Base-by-base conservation (phyloP, 2,329 filamentous ascomycete species). In the Phialemoniopsis sp. region DNA sequence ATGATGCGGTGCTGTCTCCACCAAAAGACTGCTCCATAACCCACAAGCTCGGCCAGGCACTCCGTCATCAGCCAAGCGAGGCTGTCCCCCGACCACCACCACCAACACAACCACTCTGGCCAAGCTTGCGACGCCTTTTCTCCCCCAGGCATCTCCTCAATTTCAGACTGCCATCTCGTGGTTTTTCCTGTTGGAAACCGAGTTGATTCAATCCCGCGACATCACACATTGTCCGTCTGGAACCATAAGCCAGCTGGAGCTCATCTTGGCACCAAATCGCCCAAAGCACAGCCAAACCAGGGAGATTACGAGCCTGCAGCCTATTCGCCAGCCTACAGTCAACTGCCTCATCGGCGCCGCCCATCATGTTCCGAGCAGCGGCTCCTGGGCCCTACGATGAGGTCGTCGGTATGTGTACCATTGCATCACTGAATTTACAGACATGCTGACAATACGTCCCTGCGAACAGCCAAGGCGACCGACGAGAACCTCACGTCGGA, bases 401-500 rank as follows among this genome's bases (percentile, higher is more conserved):
- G 57, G 69, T 63, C 54, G 67, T 80, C 64, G 73, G 76, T 80
- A 70, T 46, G 72, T 67, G 45, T 12, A 30, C 13, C 13, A 29
- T 16, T 5, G 13, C 5, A 29, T 26, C 32, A 12, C 31, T 14
- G 39, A 29, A 36, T 34, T 14, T 34, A 8, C 4, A 10, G 6
- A 10, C 21, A 28, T 34, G 37, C 46, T 52, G 41, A 55, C 49
- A 43, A 19, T 43, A 29, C 4, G 12, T 17, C 29, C 39, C 38
- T 26, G 40, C 32, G 31, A 46, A 40, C 46, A 81, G 77, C 70
- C 64, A 80, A 80, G 70, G 90, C 93, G 58, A 98, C 93, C 41
- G 93, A 98, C 66, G 93, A 98, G 76, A 98, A 96, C 66, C 78
- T 97, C 54, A 97, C 90, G 16, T 86, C 84, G 21, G 79, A 94